Base-by-base conservation (phyloP, 495 filamentous ascomycete genomes). In the Penicillium bovifimosum region DNA sequence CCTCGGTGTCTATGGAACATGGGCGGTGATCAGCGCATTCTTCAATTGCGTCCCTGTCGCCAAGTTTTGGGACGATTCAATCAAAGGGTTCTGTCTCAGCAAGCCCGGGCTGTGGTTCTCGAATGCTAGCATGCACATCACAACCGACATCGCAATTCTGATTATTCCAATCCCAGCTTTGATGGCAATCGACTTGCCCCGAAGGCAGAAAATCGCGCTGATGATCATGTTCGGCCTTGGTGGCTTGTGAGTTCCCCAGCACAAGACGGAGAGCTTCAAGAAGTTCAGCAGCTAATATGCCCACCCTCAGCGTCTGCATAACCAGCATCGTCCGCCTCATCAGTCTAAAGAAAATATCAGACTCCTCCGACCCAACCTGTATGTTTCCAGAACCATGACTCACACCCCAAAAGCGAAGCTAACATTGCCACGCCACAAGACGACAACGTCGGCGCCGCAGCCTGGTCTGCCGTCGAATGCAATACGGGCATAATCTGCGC, bases 401-500 rank as follows among this genome's bases (percentile, higher is more conserved):
- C 26, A 32, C 18, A 1, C 11, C 31, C 36, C 29, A 11, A 49
- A 31, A 38, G 20, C 20, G 34, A 20, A 29, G 17, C 41, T 47
- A 57, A 60, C 48, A 16, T 20, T 9, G 4, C 14, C 39, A 13
- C 26, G 20, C 20, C 20, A 40, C 38, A 39, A 76, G 73, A 72
- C 61, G 76, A 84, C 54, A 82, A 80, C 59, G 75, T 83, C 38
- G 73, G 75, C 41, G 74, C 77, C 1, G 81, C 80, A 0, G 77
- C 75, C 50, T 96, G 90, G 90, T 91, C 87, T 28, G 86, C 86
- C n/a, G 78, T 96, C 48, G 91, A 96, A 72, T 90, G 93, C 67
- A 91, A 95, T 63, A 76, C 75, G 0, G 83, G 88, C n/a, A 93
- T 96, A 58, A 85, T 91, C 54, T 92, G 88, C 59, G 90, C 86